These are phyloP conservation scores for Tuctoria greenei DNA, from an alignment of 176 grass and related monocot genomes.

Conservation along the genomic window DNA sequence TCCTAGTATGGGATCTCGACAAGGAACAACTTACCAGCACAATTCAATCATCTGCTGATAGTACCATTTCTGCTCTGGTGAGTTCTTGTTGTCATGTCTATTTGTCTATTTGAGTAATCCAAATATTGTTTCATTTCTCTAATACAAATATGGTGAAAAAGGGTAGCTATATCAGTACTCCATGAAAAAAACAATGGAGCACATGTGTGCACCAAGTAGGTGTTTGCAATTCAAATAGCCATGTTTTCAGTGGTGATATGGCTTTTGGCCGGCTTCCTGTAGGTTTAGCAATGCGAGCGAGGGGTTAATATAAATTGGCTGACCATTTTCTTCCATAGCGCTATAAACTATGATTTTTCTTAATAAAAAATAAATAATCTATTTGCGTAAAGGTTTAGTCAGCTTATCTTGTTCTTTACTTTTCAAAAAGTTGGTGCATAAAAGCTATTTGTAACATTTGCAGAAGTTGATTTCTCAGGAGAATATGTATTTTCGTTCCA, in stretches of 20 bases:
- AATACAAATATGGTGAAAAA: neutral
- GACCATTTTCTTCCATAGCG: neutral
- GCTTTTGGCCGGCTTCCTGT: slow-evolving; percentile 17
- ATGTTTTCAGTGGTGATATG: neutral
- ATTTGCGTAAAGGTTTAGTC: slow-evolving; percentile 4
- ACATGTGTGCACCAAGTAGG: neutral
- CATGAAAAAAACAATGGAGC: neutral
- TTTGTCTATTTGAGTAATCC: slow-evolving; percentile 24
- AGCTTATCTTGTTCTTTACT: neutral
- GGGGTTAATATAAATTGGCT: slow-evolving; percentile 15
- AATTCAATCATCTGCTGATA: slow-evolving; percentile 63
- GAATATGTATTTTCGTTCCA: slow-evolving; percentile 28
- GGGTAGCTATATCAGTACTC: neutral
- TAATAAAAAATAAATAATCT: neutral
- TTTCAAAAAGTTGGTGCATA: neutral
- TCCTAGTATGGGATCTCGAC: slow-evolving; percentile 89
- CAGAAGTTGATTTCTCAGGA: neutral
- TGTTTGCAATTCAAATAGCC: neutral
- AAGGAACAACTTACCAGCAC: slow-evolving; percentile 75
- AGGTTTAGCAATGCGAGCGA: slow-evolving; percentile 18
- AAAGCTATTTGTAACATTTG: neutral
- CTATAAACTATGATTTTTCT: neutral
- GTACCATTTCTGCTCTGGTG: slow-evolving; percentile 78
- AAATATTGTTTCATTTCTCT: neutral
- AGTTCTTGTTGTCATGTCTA: slow-evolving; percentile 36